Percentiles rank a stretch among this genome's conserved stretches.
These are phyloP conservation scores for Teratosphaeria viscida DNA, from an alignment of 2,329 filamentous ascomycete species.

Conservation along the genomic window DNA sequence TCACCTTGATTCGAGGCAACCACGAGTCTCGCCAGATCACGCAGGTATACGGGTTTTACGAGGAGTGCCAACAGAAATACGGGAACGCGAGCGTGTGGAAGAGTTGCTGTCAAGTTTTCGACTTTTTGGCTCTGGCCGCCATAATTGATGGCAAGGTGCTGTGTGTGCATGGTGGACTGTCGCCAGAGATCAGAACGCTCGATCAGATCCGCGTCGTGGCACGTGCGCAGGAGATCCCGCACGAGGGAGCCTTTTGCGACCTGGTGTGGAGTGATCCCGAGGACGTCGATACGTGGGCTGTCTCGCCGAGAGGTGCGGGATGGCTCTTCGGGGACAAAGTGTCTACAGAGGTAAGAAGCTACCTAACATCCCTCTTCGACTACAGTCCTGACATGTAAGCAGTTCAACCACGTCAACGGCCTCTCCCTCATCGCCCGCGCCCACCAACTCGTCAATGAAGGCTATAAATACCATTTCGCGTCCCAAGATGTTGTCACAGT, in stretches of 20 bases:
- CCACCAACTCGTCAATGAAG: conserved; percentile 67
- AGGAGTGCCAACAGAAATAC: conserved; percentile 68
- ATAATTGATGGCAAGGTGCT: conserved; percentile 65
- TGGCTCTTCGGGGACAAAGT: conserved; percentile 64
- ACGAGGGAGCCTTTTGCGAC: conserved; percentile 68
- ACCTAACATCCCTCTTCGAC: not conserved
- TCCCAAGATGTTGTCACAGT: conserved; percentile 86
- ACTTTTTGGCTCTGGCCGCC: conserved; percentile 63
- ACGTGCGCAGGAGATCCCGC: conserved; percentile 64
- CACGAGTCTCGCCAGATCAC: conserved; percentile 70
- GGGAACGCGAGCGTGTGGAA: conserved; percentile 72
- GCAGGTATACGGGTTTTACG: conserved; percentile 69
- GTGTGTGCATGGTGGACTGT: conserved; percentile 62
- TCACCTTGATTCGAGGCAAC: conserved; percentile 64
- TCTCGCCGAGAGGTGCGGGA: conserved; percentile 55
- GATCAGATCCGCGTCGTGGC: conserved; percentile 68
- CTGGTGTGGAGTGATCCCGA: conserved; percentile 69
- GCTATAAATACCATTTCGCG: conserved; percentile 85
- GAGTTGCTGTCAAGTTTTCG: conserved; percentile 67
- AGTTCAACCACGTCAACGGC: conserved; percentile 68
- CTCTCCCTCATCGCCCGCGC: conserved; percentile 61
- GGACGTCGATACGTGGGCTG: conserved; percentile 56
- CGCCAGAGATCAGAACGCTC: conserved; percentile 62
- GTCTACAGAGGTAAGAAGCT: conserved; percentile 45
- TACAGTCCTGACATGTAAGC: not conserved